Evolutionary conservation across 1,284 basidiomycete species (phyloP), one percentile per base, ranked within the genome.

Genomic region (Paramarasmius palmivorus): DNA sequence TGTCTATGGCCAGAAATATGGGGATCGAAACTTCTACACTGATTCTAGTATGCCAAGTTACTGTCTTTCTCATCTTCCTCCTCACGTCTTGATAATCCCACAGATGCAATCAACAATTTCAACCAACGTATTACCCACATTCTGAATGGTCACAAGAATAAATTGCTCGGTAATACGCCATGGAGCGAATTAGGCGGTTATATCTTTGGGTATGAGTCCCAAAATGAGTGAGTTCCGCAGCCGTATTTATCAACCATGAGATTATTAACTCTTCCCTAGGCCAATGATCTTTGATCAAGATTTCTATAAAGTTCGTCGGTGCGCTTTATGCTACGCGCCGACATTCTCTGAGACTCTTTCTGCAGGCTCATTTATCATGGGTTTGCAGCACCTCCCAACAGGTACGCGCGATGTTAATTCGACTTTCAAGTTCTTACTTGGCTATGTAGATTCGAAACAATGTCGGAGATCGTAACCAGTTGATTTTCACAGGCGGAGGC

Each of bases 151-250:
- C 38, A 50, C 25, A 50, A 50, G 49, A 50, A 41, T n/a, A 19
- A 38, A 25, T 8, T 50, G 4, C n/a, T 34, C 20, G 23, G 23
- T 19, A 50, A 50, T 25, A 26, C 12, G 14, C 49, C 49, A n/a
- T 50, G 49, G 49, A 41, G 49, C 44, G 67, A 76, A 56, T 65
- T 78, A 3, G 69, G 64, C 40, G 68, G 69, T 8, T 74, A 76
- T 53, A 75, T 80, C 51, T 77, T 77, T 52, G 76, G 72, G 0
- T 68, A 72, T 47, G 70, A 75, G 63, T 73, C 75, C 8, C 70
- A 78, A 23, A 57, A 57, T n/a, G 55, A 57, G 50, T 56, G 29
- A 15, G 55, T 49, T 2, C 10, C 6, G 20, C 15, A 45, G 32
- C 15, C 25, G 26, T 12, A 2, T 5, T 6, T 32, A 5, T 10